phyloP scores from a whole-genome alignment of 192 early-diverging fungal species.

The Powellomyces hirtus region DNA sequence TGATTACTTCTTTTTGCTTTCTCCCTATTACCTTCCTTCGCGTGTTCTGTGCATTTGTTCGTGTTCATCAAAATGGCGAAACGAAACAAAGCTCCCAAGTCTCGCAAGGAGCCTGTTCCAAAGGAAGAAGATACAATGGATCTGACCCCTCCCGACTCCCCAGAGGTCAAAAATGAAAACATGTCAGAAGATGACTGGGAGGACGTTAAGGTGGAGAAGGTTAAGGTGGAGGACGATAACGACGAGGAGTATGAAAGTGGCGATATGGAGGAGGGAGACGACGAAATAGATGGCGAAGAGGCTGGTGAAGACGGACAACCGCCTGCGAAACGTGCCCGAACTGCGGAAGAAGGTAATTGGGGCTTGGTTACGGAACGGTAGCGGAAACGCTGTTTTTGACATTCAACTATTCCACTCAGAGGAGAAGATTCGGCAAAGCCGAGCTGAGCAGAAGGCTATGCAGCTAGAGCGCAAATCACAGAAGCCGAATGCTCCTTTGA shows the following conservation, averaged over 20 bases:
- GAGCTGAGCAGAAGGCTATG: constrained; percentile 41
- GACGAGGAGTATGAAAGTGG: constrained; percentile 5
- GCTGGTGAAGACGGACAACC: not conserved
- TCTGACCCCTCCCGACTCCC: no score
- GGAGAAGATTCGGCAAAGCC: constrained; percentile 29
- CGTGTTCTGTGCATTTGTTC: no score
- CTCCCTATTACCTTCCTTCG: no score
- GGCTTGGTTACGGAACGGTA: not conserved
- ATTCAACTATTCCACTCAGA: not conserved
- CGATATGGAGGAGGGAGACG: not conserved
- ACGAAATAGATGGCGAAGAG: constrained; percentile 2
- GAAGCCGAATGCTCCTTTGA: constrained; percentile 69
- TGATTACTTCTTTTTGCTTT: no score
- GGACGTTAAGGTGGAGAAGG: not conserved
- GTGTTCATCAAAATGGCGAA: no score
- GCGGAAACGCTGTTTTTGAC: no score
- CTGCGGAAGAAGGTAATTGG: constrained; percentile 12
- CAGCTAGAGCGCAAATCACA: constrained; percentile 59
- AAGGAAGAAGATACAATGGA: no score
- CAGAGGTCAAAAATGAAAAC: no score
- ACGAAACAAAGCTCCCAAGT: no score
- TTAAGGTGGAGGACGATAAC: not conserved
- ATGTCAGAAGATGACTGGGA: not conserved
- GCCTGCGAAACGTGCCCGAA: constrained; percentile 19
- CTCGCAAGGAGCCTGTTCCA: no score